These are phyloP conservation scores for Pichia sp. DNA, from an alignment of 1,139 yeast genomes.

Conservation along the genomic window DNA sequence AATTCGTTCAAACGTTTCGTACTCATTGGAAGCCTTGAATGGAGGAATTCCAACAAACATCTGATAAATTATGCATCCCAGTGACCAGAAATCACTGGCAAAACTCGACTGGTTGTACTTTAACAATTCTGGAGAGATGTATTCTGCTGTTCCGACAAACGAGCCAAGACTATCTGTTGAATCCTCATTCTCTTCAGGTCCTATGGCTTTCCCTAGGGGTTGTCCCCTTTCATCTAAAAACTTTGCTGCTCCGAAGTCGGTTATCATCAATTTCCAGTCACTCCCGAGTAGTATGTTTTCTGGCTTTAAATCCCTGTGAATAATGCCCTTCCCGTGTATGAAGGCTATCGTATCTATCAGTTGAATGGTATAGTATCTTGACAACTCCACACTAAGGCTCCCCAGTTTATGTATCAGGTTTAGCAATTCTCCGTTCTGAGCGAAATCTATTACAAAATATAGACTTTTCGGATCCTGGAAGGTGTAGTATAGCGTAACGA, in stretches of 20 bases:
- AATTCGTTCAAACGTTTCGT: constrained; percentile 65
- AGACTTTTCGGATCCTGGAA: constrained; percentile 87
- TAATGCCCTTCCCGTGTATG: constrained; percentile 71
- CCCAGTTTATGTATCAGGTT: constrained; percentile 74
- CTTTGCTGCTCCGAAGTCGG: constrained; percentile 81
- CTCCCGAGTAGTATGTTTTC: constrained; percentile 67
- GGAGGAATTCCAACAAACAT: constrained; percentile 77
- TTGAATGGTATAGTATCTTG: constrained; percentile 66
- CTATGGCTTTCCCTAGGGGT: background rate
- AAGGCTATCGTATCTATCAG: constrained; percentile 60
- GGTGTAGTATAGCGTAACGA: constrained; percentile 83
- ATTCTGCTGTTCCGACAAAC: constrained; percentile 74
- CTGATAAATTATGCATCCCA: constrained; percentile 75
- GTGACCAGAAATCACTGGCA: constrained; percentile 77
- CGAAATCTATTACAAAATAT: constrained; percentile 89
- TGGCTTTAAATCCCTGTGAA: constrained; percentile 78
- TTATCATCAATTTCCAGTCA: constrained; percentile 63
- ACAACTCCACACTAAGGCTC: constrained; percentile 71
- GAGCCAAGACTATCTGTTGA: constrained; percentile 52
- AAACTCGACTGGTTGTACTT: constrained; percentile 67
- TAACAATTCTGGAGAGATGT: constrained; percentile 71
- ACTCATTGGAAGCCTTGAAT: constrained; percentile 72
- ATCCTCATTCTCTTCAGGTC: constrained; percentile 13
- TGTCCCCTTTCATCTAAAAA: constrained; percentile 33
- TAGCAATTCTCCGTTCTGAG: constrained; percentile 87